phyloP scores from a whole-genome alignment of 768 basidiomycete genomes.

The Podaxis sp. region DNA sequence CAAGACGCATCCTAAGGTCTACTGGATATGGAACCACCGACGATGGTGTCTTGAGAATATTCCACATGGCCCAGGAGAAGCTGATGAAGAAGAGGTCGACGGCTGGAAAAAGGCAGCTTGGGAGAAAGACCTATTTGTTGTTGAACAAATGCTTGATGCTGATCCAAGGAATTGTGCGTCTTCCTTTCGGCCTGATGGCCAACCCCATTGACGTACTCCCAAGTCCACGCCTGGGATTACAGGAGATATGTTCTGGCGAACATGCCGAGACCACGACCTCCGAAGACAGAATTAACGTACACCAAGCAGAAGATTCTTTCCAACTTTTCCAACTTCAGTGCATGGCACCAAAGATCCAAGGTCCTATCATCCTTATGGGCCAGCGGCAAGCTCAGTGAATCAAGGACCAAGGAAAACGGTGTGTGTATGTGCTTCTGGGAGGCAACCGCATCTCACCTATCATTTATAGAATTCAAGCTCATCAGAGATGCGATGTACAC shows the following conservation, averaged over 20 bases:
- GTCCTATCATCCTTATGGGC: constrained; percentile 68
- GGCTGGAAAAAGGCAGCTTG: constrained; percentile 83
- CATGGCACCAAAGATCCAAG: constrained; percentile 97
- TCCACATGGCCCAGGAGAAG: constrained; percentile 63
- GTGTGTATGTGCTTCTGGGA: constrained; percentile 17
- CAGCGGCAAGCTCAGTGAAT: constrained; percentile 47
- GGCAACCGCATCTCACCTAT: background rate
- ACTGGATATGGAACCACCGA: constrained; percentile 99
- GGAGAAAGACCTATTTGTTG: constrained; percentile 82
- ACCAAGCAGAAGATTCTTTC: constrained; percentile 89
- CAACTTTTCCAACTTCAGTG: constrained; percentile 97
- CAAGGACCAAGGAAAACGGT: constrained; percentile 70
- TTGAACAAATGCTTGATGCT: constrained; percentile 89
- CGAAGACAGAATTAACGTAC: constrained; percentile 74
- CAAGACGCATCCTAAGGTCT: constrained; percentile 88
- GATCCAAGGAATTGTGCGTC: constrained; percentile 91
- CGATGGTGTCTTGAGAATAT: constrained; percentile 91
- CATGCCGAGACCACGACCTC: constrained; percentile 57
- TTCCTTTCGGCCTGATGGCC: background rate
- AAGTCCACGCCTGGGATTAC: constrained; percentile 96
- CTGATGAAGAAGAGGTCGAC: constrained; percentile 40
- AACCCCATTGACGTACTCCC: background rate
- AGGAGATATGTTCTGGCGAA: constrained; percentile 79
- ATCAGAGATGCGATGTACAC: constrained; percentile 95
- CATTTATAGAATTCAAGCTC: constrained; percentile 78